Evolutionary conservation across 441 rosid species (phyloP).

Genomic region (Mallotus repandus): DNA sequence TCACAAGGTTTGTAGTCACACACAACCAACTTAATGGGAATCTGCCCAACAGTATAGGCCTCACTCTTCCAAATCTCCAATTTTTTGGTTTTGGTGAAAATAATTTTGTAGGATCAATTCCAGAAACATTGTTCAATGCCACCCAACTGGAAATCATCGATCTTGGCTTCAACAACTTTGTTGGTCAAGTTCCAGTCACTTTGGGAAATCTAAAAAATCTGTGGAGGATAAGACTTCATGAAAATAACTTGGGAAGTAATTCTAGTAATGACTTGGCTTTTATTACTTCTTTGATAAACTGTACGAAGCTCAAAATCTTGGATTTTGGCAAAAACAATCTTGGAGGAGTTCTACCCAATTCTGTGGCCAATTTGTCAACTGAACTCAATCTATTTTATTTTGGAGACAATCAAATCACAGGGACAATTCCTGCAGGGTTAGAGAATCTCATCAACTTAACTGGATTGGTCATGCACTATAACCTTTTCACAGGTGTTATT

Average conservation of each 20-base stretch:
- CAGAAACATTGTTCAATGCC: background rate
- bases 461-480: background rate
- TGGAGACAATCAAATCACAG: background rate
- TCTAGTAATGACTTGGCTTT: background rate
- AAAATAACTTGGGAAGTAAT: background rate
- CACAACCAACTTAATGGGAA: background rate
- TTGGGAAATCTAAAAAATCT: background rate
- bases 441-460: background rate
- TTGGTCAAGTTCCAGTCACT: background rate
- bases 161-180: background rate
- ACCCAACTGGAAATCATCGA: background rate
- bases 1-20: background rate
- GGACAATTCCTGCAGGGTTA: background rate
- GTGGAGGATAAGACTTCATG: background rate
- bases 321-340: background rate
- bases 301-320: background rate
- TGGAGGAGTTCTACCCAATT: slow-evolving; percentile 3
- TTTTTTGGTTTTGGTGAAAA: background rate
- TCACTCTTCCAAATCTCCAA: slow-evolving; percentile 8
- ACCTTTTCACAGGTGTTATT: slow-evolving; percentile 6
- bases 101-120: background rate
- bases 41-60: slow-evolving; percentile 7
- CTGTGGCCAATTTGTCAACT: slow-evolving; percentile 2
- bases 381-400: background rate
- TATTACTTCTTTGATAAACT: background rate